Evolutionary conservation across 2,329 filamentous ascomycete species (phyloP).

Genomic region (Fusarium nurragi): DNA sequence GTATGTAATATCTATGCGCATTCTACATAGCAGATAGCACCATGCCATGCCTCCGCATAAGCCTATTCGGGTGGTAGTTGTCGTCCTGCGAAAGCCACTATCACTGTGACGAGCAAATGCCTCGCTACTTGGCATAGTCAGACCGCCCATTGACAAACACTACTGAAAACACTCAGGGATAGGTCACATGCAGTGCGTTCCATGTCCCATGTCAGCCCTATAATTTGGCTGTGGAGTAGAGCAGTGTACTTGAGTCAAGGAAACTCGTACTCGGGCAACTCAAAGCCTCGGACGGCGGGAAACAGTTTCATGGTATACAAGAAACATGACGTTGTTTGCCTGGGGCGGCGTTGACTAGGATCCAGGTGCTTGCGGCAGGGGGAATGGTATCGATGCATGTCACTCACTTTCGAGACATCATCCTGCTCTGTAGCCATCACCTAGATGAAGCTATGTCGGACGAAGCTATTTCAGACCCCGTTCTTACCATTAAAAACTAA

Average conservation of each 20-base stretch:
- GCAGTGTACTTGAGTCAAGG: background rate
- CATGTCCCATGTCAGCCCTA: constrained; percentile 32
- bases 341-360: constrained; percentile 2
- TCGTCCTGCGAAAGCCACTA: background rate
- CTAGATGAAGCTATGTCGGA: background rate
- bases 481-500: background rate
- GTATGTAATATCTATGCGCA: background rate
- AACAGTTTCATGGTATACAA: background rate
- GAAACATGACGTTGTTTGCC: background rate
- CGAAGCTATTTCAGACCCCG: background rate
- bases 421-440: constrained; percentile 28
- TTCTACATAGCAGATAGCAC: background rate
- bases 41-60: background rate
- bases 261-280: background rate
- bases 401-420: constrained; percentile 3
- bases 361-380: constrained; percentile 12
- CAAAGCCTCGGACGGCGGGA: background rate
- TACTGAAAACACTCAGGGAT: background rate
- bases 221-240: constrained; percentile 14
- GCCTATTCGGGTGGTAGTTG: background rate
- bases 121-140: background rate
- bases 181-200: constrained; percentile 11
- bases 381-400: constrained; percentile 13
- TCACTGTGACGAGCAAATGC: background rate
- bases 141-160: background rate